Conservation (phyloP, 331 rosid species). For the Phaseolus coccineus region DNA sequence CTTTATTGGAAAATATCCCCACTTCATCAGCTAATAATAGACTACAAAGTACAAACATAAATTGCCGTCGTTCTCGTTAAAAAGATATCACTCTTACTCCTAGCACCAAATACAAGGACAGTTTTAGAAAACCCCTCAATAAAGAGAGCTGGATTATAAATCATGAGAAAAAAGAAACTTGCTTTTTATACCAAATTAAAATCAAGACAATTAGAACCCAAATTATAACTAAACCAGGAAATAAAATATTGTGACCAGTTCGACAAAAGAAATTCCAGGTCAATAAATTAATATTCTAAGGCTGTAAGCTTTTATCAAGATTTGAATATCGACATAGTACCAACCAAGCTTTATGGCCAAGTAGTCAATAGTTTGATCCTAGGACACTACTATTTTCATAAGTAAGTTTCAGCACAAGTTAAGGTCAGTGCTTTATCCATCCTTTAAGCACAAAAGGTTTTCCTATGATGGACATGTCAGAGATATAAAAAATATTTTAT, state of each 20-base stretch:
- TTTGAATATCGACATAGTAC: background rate
- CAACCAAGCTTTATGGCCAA: background rate
- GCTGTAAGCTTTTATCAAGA: constrained; percentile 10
- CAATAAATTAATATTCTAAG: background rate
- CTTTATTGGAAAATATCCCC: background rate
- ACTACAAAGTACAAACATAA: background rate
- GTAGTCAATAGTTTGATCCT: background rate
- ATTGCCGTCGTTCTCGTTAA: background rate
- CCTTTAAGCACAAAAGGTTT: constrained; percentile 10
- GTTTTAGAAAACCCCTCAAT: background rate
- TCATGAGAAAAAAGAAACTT: background rate
- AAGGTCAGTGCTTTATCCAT: background rate
- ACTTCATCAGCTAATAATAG: background rate
- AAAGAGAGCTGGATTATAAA: background rate
- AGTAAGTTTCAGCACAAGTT: constrained; percentile 4
- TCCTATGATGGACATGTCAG: background rate
- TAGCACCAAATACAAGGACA: background rate
- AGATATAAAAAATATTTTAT: background rate
- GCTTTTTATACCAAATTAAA: background rate
- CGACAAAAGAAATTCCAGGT: background rate
- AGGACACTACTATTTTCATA: background rate
- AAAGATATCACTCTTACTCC: background rate
- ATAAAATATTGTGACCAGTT: background rate
- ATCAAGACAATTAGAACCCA: background rate
- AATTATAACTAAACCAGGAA: constrained; percentile 2